Evolutionary conservation across 2,329 filamentous ascomycete species (phyloP).

Genomic region (Verticillium albo-atrum): DNA sequence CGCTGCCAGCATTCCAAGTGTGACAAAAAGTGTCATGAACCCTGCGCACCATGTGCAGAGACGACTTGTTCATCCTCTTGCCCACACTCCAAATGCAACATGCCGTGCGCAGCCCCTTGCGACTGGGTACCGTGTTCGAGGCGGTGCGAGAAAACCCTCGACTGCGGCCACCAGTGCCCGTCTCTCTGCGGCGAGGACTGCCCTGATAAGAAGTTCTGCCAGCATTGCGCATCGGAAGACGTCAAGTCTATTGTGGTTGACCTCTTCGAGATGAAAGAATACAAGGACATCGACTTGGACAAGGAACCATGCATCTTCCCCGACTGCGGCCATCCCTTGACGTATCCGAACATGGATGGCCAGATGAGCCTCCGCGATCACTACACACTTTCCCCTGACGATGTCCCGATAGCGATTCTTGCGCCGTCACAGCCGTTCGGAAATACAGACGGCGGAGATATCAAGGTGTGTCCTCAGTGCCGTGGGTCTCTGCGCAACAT

Average conservation of each 20-base stretch:
- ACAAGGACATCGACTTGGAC: slow-evolving; percentile 53
- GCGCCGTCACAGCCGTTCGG: slow-evolving; percentile 42
- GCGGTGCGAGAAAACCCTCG: slow-evolving; percentile 48
- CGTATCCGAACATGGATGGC: slow-evolving; percentile 55
- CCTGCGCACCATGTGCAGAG: slow-evolving; percentile 58
- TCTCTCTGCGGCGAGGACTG: slow-evolving; percentile 62
- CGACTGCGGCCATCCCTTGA: slow-evolving; percentile 60
- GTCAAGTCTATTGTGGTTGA: slow-evolving; percentile 48
- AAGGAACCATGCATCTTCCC: slow-evolving; percentile 59
- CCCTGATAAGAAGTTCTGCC: slow-evolving; percentile 48
- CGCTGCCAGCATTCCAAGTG: slow-evolving; percentile 54
- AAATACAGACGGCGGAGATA: slow-evolving; percentile 29
- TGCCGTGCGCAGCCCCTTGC: slow-evolving; percentile 65
- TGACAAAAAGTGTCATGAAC: slow-evolving; percentile 49
- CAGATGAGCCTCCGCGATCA: too few species aligned
- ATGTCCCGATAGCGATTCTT: slow-evolving; percentile 28
- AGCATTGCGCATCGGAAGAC: slow-evolving; percentile 42
- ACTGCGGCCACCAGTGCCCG: slow-evolving; percentile 61
- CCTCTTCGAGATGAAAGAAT: slow-evolving; percentile 48
- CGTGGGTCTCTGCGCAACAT: slow-evolving; percentile 54
- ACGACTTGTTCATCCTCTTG: slow-evolving; percentile 48
- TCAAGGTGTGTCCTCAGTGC: slow-evolving; percentile 50
- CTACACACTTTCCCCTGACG: slow-evolving; percentile 44
- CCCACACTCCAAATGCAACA: slow-evolving; percentile 43
- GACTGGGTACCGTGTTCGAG: slow-evolving; percentile 60